Evolutionary conservation across 2,329 filamentous ascomycete genomes (phyloP).

Genomic region (Alternaria incomplexa): DNA sequence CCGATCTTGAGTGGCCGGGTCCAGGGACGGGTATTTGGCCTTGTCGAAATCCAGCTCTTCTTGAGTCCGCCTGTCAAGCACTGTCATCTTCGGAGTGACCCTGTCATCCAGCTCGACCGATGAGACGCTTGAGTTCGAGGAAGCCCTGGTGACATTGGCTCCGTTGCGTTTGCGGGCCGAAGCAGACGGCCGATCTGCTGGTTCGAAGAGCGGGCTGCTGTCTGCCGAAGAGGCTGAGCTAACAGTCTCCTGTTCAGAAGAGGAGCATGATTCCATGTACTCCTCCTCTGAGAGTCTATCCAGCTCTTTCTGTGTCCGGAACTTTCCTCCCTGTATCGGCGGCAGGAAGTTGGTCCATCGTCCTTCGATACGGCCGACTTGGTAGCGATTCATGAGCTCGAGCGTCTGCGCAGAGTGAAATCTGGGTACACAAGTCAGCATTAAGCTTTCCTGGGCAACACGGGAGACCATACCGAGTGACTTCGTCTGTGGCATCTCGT

Average conservation of each 20-base stretch:
- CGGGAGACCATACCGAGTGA: slow-evolving; percentile 73
- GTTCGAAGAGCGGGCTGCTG: slow-evolving; percentile 65
- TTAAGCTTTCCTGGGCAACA: not conserved
- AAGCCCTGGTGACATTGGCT: slow-evolving; percentile 44
- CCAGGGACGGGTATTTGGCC: slow-evolving; percentile 80
- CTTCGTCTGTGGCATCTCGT: slow-evolving; percentile 91
- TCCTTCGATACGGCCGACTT: slow-evolving; percentile 82
- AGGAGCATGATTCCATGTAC: slow-evolving; percentile 20
- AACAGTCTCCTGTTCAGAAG: slow-evolving; percentile 32
- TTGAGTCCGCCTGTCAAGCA: slow-evolving; percentile 74
- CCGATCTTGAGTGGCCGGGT: slow-evolving; percentile 72
- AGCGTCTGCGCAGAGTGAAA: slow-evolving; percentile 82
- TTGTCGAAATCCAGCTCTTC: slow-evolving; percentile 78
- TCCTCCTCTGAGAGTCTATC: slow-evolving; percentile 44
- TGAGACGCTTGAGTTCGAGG: slow-evolving; percentile 67
- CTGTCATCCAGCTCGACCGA: slow-evolving; percentile 53
- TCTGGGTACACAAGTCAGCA: slow-evolving; percentile 54
- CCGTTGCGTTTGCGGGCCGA: slow-evolving; percentile 50
- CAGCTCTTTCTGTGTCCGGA: slow-evolving; percentile 61
- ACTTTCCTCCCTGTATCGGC: slow-evolving; percentile 87
- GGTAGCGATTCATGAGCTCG: slow-evolving; percentile 77
- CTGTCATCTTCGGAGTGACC: slow-evolving; percentile 58
- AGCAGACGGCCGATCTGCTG: slow-evolving; percentile 50
- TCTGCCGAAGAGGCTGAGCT: slow-evolving; percentile 59
- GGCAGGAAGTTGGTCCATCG: slow-evolving; percentile 87